Evolutionary conservation across 805 yeast species (phyloP), one percentile per base, ranked within the genome.

Genomic region (Yarrowia keelungensis): DNA sequence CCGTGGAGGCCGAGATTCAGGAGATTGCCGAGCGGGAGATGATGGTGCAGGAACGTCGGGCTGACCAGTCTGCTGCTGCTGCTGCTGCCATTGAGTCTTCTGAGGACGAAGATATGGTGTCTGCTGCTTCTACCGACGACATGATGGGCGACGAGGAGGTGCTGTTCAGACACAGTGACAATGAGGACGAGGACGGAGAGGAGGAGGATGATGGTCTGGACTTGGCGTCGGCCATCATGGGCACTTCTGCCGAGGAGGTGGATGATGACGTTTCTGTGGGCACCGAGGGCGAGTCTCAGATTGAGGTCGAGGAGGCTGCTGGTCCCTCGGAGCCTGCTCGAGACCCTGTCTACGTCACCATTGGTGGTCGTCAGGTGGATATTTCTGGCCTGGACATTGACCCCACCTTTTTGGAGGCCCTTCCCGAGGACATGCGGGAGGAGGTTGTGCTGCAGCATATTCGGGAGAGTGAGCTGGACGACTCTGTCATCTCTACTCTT

Each of bases 351-450:
- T 84, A 83, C 80, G 92, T 93, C 3, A 81, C 81, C 12, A 89
- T 93, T 72, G 92, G 92, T 45, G 96, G 89, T 32, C 79, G 88
- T 36, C 87, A 87, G 64, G 92, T 93, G 43, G 96, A 93, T 75
- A 90, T 93, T 45, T 85, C 93, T 49, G 97, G 95, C 0, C 88
- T 97, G 2, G 97, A 91, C 68, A 91, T 93, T 69, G 98, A 93
- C 78, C 97, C 97, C 0, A 94, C 90, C 72, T 93, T 92, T 76
- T 81, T 93, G 70, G 89, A 89, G 73, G 97, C 97, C 0, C 82
- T 93, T 45, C 98, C 98, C 0, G 97, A 91, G 53, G 95, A 91
- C 67, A 90, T 93, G 90, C 82, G 97, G 62, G 97, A 92, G 71
- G 97, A 93, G 74, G 98, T 92, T 0, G 87, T 91, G 75, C 7